Conservation (phyloP, 2,329 filamentous ascomycete species). For the Phaeoacremonium minimum region DNA sequence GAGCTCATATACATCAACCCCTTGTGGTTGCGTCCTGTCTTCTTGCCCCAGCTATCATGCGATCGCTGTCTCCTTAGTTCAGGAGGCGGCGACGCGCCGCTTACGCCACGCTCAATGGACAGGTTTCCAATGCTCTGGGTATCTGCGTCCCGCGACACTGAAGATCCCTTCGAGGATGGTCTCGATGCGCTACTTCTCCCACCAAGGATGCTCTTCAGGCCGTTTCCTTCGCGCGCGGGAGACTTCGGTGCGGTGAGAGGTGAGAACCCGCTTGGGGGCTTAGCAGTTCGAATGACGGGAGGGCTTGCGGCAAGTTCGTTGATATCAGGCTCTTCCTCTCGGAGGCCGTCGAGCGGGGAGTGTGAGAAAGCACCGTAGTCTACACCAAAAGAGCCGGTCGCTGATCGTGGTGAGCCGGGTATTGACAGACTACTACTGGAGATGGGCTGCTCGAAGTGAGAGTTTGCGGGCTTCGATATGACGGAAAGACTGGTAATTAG, state of each 20-base stretch:
- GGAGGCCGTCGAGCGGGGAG: constrained; percentile 42
- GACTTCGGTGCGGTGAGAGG: constrained; percentile 62
- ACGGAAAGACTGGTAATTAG: constrained; percentile 67
- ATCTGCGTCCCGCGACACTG: constrained; percentile 52
- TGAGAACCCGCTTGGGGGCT: constrained; percentile 73
- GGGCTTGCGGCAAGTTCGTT: constrained; percentile 59
- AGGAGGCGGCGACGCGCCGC: constrained; percentile 32
- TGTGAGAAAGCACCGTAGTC: constrained; percentile 66
- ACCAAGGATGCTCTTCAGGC: constrained; percentile 58
- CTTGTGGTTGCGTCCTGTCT: constrained; percentile 46
- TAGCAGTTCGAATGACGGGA: constrained; percentile 76
- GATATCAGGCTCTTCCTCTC: constrained; percentile 42
- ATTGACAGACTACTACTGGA: constrained; percentile 7
- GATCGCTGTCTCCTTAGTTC: constrained; percentile 51
- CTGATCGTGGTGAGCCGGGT: constrained; percentile 22
- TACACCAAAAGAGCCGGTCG: constrained; percentile 59
- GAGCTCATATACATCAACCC: constrained; percentile 72
- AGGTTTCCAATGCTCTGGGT: constrained; percentile 60
- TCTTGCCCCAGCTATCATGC: constrained; percentile 60
- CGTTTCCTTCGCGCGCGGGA: constrained; percentile 38
- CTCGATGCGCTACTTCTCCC: constrained; percentile 41
- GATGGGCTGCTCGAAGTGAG: constrained; percentile 62
- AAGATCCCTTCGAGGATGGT: constrained; percentile 56
- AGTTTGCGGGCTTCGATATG: constrained; percentile 62
- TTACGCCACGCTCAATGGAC: constrained; percentile 51